A percentile compares a stretch with the other conserved stretches of the same genome.
Evolutionary conservation across 495 filamentous ascomycete genomes (phyloP).

Genomic region (Penicillium flavigenum): DNA sequence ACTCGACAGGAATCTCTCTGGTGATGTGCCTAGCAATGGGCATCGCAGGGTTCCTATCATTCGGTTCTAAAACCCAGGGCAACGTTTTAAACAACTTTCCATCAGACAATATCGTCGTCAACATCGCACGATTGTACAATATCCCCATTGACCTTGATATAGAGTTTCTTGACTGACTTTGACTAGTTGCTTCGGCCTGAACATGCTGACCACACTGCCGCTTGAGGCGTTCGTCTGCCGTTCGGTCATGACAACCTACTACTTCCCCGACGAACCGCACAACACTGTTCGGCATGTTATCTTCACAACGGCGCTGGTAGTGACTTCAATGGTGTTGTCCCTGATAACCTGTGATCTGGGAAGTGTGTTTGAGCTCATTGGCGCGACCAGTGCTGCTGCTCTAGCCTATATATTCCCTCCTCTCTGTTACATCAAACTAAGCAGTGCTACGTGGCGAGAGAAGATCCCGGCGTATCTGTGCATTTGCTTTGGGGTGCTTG

Average conservation of each 20-base stretch:
- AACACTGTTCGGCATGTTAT: conserved; percentile 81
- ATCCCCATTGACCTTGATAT: neutral
- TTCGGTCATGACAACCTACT: conserved; percentile 95
- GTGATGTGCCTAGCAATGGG: conserved; percentile 86
- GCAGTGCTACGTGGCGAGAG: conserved; percentile 63
- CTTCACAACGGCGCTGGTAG: conserved; percentile 76
- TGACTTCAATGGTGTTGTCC: conserved; percentile 72
- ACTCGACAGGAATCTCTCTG: conserved; percentile 84
- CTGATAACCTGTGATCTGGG: conserved; percentile 91
- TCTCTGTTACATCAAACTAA: conserved; percentile 90
- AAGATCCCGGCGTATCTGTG: conserved; percentile 69
- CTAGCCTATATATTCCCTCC: conserved; percentile 95
- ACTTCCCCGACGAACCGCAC: conserved; percentile 76
- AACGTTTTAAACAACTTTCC: conserved; percentile 99
- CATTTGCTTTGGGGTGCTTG: conserved; percentile 72
- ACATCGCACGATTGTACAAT: conserved; percentile 79
- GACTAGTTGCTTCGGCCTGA: conserved; percentile 78
- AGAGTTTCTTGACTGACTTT: conserved; percentile 21
- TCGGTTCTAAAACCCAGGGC: conserved; percentile 85
- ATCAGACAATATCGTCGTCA: conserved; percentile 82
- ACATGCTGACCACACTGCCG: conserved; percentile 97
- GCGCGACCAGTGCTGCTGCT: conserved; percentile 89
- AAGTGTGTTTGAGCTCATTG: conserved; percentile 90
- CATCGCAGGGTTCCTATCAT: conserved; percentile 84
- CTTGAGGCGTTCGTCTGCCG: conserved; percentile 96